Conservation (phyloP, 2,329 filamentous ascomycete species). For the Clonostachys rhizophaga region DNA sequence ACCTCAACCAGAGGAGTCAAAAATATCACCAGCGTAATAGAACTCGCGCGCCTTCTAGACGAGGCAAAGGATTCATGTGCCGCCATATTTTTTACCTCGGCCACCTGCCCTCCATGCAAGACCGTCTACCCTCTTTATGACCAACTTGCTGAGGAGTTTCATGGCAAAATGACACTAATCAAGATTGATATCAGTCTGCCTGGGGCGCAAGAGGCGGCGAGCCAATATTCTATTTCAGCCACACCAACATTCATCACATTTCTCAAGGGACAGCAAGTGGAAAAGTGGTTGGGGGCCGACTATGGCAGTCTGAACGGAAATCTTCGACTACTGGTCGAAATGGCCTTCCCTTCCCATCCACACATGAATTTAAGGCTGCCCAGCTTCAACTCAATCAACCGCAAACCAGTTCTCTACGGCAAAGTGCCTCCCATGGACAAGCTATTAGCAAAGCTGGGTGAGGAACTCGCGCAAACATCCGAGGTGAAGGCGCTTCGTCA, state of each 20-base stretch:
- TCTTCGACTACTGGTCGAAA: slow-evolving; percentile 67
- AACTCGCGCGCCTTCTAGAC: slow-evolving; percentile 28
- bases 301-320: slow-evolving; percentile 63
- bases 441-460: slow-evolving; percentile 72
- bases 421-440: slow-evolving; percentile 83
- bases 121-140: slow-evolving; percentile 78
- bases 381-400: slow-evolving; percentile 58
- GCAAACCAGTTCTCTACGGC: slow-evolving; percentile 65
- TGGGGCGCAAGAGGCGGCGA: slow-evolving; percentile 57
- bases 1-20: slow-evolving; percentile 39
- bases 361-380: slow-evolving; percentile 70
- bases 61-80: slow-evolving; percentile 66
- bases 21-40: slow-evolving; percentile 43
- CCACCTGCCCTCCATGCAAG: slow-evolving; percentile 82
- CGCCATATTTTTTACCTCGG: slow-evolving; percentile 88
- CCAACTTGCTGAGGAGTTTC: slow-evolving; percentile 69
- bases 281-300: slow-evolving; percentile 78
- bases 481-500: slow-evolving; percentile 60
- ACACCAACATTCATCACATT: slow-evolving; percentile 92
- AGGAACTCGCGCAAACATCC: slow-evolving; percentile 44
- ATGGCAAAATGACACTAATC: slow-evolving; percentile 65
- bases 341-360: slow-evolving; percentile 70
- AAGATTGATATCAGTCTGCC: slow-evolving; percentile 75
- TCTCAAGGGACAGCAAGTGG: slow-evolving; percentile 67
- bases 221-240: slow-evolving; percentile 63